Conservation (phyloP, 2,329 filamentous ascomycete species). For the Aspergillus hiratsukae region DNA sequence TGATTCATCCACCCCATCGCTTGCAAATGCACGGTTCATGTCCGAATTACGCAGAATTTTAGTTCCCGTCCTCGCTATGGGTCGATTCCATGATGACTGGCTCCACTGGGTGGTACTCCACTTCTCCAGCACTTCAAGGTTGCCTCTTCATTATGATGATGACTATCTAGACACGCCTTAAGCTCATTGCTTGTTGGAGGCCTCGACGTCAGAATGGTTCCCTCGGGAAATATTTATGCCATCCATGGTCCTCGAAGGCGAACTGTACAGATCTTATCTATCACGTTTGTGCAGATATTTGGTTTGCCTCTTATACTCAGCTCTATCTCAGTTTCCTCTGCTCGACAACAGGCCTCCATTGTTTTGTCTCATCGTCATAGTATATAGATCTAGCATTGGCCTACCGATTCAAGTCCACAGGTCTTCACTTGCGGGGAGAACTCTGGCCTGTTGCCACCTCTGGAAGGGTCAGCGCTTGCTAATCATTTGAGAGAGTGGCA, state of each 20-base stretch:
- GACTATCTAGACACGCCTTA: not conserved
- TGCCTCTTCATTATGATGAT: not conserved
- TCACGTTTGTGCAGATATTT: not conserved
- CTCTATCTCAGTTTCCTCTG: not conserved
- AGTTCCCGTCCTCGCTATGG: not conserved
- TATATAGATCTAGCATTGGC: too few relatives aligned
- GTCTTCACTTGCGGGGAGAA: not conserved
- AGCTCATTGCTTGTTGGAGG: not conserved
- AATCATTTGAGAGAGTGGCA: not conserved
- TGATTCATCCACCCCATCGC: not conserved
- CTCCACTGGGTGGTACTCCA: conserved; percentile 6
- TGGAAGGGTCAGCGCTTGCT: not conserved
- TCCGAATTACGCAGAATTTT: conserved; percentile 2
- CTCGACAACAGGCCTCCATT: too few relatives aligned
- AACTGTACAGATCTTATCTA: not conserved
- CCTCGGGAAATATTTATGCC: conserved; percentile 2
- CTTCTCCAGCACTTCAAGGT: not conserved
- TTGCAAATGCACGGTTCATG: not conserved
- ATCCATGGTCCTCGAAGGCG: not conserved
- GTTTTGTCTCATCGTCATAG: too few relatives aligned
- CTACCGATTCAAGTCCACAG: not conserved
- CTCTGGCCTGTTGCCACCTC: not conserved
- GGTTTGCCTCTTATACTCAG: not conserved
- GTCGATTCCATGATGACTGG: not conserved
- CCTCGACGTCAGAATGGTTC: conserved; percentile 8